Evolutionary conservation across 768 basidiomycete genomes (phyloP), one percentile per base, ranked within the genome.

Genomic region (Cyathus striatus): DNA sequence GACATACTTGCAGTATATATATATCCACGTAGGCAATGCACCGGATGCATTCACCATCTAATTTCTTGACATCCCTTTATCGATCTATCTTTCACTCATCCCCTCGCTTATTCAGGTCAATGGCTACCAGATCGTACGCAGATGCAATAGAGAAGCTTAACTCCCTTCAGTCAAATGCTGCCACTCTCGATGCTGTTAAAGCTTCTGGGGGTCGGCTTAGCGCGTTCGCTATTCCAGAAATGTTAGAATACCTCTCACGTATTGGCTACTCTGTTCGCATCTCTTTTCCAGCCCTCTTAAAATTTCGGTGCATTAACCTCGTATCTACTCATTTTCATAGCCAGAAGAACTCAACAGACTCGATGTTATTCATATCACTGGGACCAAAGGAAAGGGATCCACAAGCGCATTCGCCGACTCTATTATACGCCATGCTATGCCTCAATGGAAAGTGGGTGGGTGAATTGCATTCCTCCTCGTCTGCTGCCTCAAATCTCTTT

Each of bases 361-460:
- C 42, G 95, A 97, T 61, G 91, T 95, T 44, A 79, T 98, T 37
- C 95, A 99, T 68, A 82, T 99, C 51, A 94, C 95, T 6, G 95
- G 95, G 3, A 98, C 96, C 3, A 99, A 99, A 65, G 95, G 95
- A 24, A 99, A 99, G 61, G 95, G 95, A 5, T 98, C 95, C 3
- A 93, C 96, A 1, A 90, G 89, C 50, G 95, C 96, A 6, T 98
- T 98, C 55, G 78, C 80, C 3, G 86, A 92, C 53, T 89, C 87
- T 7, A 83, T 97, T 41, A 69, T 98, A 39, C 78, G 90, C n/a
- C 72, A 76, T 46, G 64, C 75, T n/a, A 75, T 66, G 50, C 85
- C 93, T 5, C 65, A 72, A 2, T 89, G 84, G 72, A 93, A 83
- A 70, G 78, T 89, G 49, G 95, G 92, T 89, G 57, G 50, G 81